phyloP scores from a whole-genome alignment of 78 protist genomes.

The Monosiga brevicollis region DNA sequence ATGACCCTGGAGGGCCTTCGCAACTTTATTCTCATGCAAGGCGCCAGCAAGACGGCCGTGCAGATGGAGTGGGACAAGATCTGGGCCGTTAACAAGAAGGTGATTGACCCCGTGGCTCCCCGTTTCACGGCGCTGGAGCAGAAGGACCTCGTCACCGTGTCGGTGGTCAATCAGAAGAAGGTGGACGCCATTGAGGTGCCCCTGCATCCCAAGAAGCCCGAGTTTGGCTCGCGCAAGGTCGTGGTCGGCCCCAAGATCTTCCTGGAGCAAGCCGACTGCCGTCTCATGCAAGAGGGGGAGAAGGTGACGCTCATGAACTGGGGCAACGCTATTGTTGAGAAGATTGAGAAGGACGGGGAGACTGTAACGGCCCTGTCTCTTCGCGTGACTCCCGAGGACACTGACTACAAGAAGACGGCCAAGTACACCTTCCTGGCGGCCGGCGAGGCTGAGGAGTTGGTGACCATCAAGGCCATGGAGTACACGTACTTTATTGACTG shows the following conservation, averaged over 20 bases:
- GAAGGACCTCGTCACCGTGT: constrained; percentile 4
- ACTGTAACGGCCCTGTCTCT: neutral
- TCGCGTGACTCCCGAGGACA: neutral
- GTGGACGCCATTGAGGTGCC: constrained; percentile 21
- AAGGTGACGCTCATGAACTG: constrained; percentile 87
- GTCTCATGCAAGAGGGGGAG: constrained; percentile 51
- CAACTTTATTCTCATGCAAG: constrained; percentile 69
- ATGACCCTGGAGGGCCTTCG: constrained; percentile 73
- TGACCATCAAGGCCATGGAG: neutral
- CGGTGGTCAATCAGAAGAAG: constrained; percentile 22
- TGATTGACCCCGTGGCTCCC: constrained; percentile 72
- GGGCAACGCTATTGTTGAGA: constrained; percentile 79
- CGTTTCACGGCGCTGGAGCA: constrained; percentile 7
- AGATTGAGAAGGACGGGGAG: constrained; percentile 9
- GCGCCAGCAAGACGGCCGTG: constrained; percentile 39
- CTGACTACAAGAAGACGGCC: neutral
- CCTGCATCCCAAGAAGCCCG: constrained; percentile 66
- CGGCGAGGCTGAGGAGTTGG: neutral
- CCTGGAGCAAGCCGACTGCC: constrained; percentile 67
- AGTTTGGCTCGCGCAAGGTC: constrained; percentile 62
- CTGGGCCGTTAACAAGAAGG: constrained; percentile 82
- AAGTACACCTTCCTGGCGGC: constrained; percentile 7
- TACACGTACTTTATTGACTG: neutral
- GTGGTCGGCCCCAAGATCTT: neutral
- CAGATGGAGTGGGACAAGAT: constrained; percentile 73